Percentiles rank a stretch among this genome's conserved stretches.
These are phyloP conservation scores for Ascochyta koolunga DNA, from an alignment of 2,329 filamentous ascomycete species.

Conservation along the genomic window DNA sequence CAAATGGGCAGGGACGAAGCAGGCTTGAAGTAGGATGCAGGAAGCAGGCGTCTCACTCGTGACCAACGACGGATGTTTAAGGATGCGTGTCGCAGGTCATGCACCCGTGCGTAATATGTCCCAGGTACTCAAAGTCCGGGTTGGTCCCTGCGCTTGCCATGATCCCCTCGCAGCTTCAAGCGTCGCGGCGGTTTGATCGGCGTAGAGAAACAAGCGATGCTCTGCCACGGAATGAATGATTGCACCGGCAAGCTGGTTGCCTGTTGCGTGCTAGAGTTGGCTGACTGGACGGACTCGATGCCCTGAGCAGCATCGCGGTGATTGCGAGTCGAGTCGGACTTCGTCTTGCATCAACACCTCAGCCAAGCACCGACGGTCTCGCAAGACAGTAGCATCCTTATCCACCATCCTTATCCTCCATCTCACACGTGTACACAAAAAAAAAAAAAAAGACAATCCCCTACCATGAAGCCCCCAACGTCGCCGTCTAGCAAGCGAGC, in stretches of 20 bases:
- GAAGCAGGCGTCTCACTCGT: background rate
- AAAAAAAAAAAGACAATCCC: background rate
- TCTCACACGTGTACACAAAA: too few relatives aligned
- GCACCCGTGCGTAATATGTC: constrained; percentile 22
- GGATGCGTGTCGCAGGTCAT: constrained; percentile 24
- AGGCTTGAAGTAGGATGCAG: constrained; percentile 11
- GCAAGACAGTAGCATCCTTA: background rate
- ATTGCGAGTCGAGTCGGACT: constrained; percentile 12
- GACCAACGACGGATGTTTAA: constrained; percentile 26
- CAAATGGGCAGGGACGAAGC: constrained; percentile 21
- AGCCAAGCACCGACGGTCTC: background rate
- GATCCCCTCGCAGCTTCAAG: constrained; percentile 19
- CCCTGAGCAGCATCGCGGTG: constrained; percentile 5
- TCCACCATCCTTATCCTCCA: too few relatives aligned
- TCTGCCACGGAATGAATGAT: constrained; percentile 26
- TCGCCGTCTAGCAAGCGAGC: constrained; percentile 6
- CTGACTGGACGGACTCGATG: constrained; percentile 7
- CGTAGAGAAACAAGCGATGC: constrained; percentile 33
- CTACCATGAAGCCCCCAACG: constrained; percentile 12
- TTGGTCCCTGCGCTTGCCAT: constrained; percentile 10
- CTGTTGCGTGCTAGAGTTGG: background rate
- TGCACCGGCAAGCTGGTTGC: constrained; percentile 9
- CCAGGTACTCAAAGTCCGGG: constrained; percentile 13
- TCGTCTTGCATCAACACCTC: background rate
- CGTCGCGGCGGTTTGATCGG: constrained; percentile 35